These are phyloP conservation scores for Corchorus capsularis DNA, from an alignment of 345 rosid species.

Conservation along the genomic window DNA sequence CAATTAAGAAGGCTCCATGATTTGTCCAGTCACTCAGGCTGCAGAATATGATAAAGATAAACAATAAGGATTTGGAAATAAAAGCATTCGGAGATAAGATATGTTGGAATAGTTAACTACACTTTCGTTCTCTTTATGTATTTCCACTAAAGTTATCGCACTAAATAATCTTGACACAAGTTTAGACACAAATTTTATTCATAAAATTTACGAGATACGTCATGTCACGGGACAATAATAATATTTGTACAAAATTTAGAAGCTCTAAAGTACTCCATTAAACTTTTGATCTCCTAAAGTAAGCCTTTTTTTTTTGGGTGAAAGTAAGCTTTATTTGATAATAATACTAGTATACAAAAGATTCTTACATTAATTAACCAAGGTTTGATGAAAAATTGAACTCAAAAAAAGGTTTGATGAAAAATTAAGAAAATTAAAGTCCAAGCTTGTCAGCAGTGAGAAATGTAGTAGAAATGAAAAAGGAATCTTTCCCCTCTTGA, in stretches of 20 bases:
- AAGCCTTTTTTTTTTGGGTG: neutral
- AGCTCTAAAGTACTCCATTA: neutral
- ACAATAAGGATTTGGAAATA: neutral
- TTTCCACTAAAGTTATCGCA: too few species aligned
- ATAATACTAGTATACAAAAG: neutral
- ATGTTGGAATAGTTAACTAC: too few species aligned
- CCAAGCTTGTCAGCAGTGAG: neutral
- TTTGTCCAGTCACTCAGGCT: neutral
- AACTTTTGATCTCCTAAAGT: neutral
- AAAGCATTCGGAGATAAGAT: neutral
- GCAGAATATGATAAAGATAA: neutral
- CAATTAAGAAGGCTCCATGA: conserved; percentile 6
- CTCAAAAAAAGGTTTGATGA: neutral
- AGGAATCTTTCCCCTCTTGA: conserved; percentile 4
- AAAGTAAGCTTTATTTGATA: too few species aligned
- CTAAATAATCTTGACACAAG: too few species aligned
- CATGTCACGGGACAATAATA: too few species aligned
- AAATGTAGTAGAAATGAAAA: neutral
- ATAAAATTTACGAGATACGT: neutral
- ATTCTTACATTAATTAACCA: neutral
- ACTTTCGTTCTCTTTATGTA: too few species aligned
- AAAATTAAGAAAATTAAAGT: too few species aligned
- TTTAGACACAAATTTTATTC: too few species aligned
- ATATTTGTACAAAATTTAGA: neutral
- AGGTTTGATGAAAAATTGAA: neutral